Base-by-base conservation (phyloP, 2,329 filamentous ascomycete genomes). In the Volutella citrinella region DNA sequence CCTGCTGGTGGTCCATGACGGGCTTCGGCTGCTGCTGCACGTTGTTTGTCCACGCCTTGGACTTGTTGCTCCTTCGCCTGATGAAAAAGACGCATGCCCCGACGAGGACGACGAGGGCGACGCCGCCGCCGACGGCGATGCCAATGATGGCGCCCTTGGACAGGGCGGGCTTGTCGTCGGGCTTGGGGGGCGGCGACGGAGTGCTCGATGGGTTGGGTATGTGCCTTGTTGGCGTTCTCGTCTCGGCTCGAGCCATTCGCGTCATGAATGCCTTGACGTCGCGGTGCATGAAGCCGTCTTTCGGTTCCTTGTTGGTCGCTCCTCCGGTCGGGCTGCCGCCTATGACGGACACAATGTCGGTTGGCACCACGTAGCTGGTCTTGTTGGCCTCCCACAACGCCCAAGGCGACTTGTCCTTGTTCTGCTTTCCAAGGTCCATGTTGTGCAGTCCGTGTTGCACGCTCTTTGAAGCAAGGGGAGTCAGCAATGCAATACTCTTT, bases 391-490 rank as follows among this genome's bases (percentile, higher is more conserved):
- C 55, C 44, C 68, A 80, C 9, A 68, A 57, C 37, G 69, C 64
- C 77, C 77, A 81, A 9, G 66, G 54, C 6, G 57, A 58, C 17
- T 64, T 59, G 24, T 65, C 52, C 6, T 59, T 50, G 28, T 70
- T 72, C 24, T 71, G 67, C 37, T 68, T 63, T 7, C 75, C 73
- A 10, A 80, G 48, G 48, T 78, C 71, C 43, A 78, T 59, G 47
- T 77, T 76, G 53, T 80, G 77, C 9, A 72, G 67, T 6, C 76
- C 78, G 62, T 68, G 76, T n/a, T n/a, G n/a, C n/a, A n/a, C n/a
- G n/a, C n/a, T n/a, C n/a, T n/a, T n/a, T n/a, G n/a, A n/a, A n/a
- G n/a, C n/a, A n/a, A n/a, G n/a, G n/a, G n/a, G n/a, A n/a, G n/a
- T n/a, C n/a, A n/a, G n/a, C n/a, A n/a, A n/a, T n/a, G n/a, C n/a